Evolutionary conservation across 192 early-diverging fungal species (phyloP).

Genomic region (Rhizoclosmatium globosum): DNA sequence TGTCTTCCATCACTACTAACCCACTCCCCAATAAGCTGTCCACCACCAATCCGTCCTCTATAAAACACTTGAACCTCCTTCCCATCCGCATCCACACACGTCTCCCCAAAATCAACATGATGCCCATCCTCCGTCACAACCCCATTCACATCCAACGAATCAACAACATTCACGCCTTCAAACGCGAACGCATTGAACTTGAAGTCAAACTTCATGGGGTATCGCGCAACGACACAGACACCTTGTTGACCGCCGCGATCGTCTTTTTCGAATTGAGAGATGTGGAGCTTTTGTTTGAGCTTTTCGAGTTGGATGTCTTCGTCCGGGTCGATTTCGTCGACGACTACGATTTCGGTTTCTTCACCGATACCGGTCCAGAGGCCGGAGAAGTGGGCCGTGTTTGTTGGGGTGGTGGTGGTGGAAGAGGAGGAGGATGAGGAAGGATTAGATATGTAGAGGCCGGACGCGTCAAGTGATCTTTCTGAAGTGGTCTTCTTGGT

Average conservation of each 20-base stretch:
- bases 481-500: neutral
- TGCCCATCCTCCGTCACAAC: slow-evolving; percentile 3
- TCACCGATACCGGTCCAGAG: slow-evolving; percentile 24
- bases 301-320: slow-evolving; percentile 10
- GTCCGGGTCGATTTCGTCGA: slow-evolving; percentile 4
- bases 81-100: neutral
- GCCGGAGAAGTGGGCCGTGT: slow-evolving; percentile 16
- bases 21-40: slow-evolving; percentile 34
- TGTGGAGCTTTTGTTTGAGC: neutral
- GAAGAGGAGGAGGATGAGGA: neutral
- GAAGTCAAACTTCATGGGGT: slow-evolving; percentile 28
- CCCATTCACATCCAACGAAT: slow-evolving; percentile 29
- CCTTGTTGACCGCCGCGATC: neutral
- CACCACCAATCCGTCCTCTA: slow-evolving; percentile 24
- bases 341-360: slow-evolving; percentile 19
- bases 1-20: slow-evolving; percentile 20
- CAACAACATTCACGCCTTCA: slow-evolving; percentile 9
- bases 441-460: neutral
- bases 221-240: slow-evolving; percentile 22
- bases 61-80: slow-evolving; percentile 25
- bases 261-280: slow-evolving; percentile 10
- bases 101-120: slow-evolving; percentile 31
- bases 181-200: neutral
- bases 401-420: neutral
- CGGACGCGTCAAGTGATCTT: neutral